phyloP scores from a whole-genome alignment of 106 monocot species.

The Ottelia alismoides region DNA sequence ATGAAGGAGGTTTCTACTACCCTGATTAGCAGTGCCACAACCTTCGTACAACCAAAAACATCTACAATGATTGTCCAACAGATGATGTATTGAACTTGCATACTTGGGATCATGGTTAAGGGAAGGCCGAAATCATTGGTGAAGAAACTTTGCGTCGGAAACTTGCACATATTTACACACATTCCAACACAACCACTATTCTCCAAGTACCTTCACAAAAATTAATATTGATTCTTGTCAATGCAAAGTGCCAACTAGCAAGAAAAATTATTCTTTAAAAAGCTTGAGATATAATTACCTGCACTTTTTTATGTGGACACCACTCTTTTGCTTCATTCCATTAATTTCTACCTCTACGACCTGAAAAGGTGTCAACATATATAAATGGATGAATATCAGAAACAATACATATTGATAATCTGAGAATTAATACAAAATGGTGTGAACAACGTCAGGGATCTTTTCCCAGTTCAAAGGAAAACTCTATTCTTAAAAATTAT shows the following conservation, averaged over 20 bases:
- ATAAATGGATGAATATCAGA: not conserved
- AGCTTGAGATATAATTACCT: conserved; percentile 27
- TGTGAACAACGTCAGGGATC: too few relatives aligned
- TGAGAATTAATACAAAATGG: too few relatives aligned
- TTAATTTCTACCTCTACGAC: conserved; percentile 93
- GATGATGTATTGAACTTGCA: too few relatives aligned
- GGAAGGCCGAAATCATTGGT: conserved; percentile 98
- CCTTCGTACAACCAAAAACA: too few relatives aligned
- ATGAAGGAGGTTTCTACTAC: too few relatives aligned
- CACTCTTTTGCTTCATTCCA: conserved; percentile 83
- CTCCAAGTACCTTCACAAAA: conserved; percentile 59
- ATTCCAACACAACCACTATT: conserved; percentile 94
- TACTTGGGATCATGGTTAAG: conserved; percentile 96
- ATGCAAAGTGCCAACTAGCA: too few relatives aligned
- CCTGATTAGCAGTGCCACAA: too few relatives aligned
- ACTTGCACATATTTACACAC: conserved; percentile 98
- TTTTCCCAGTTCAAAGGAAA: too few relatives aligned
- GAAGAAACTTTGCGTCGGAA: conserved; percentile 94
- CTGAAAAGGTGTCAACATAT: conserved; percentile 16
- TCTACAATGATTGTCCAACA: too few relatives aligned
- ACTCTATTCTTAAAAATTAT: too few relatives aligned
- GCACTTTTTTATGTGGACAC: conserved; percentile 91
- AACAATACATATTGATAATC: too few relatives aligned
- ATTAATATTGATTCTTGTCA: not conserved
- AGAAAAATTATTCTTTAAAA: too few relatives aligned